phyloP scores from a whole-genome alignment of 345 rosid species.

The Conringia planisiliqua region DNA sequence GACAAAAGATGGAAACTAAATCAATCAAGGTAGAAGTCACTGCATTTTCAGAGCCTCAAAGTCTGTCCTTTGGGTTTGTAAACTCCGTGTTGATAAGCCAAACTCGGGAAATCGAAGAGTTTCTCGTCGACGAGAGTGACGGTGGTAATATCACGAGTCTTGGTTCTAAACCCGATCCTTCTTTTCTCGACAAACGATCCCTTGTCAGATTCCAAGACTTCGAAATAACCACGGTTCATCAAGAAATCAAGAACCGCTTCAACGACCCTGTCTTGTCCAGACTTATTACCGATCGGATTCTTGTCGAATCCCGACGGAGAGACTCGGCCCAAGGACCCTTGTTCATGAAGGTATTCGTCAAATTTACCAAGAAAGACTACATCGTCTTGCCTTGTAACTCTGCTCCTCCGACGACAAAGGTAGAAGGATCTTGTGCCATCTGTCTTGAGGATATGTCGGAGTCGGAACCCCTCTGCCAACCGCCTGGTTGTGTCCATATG shows the following conservation, averaged over 20 bases:
- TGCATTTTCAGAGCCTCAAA: background rate
- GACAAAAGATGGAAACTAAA: slow-evolving; percentile 3
- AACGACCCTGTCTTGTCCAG: slow-evolving; percentile 10
- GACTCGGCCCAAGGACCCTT: background rate
- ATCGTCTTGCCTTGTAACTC: background rate
- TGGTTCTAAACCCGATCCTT: background rate
- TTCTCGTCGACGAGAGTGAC: background rate
- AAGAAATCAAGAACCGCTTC: background rate
- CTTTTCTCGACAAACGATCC: background rate
- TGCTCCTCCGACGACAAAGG: background rate
- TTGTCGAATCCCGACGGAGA: background rate
- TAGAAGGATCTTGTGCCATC: background rate
- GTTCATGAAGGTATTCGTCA: background rate
- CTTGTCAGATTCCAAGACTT: background rate
- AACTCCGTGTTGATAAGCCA: background rate
- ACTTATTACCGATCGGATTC: background rate
- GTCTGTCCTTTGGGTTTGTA: background rate
- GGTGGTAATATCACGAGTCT: background rate
- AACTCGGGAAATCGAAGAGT: background rate
- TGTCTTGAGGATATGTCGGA: background rate
- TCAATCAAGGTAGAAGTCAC: background rate
- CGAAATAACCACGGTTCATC: background rate
- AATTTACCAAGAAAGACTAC: background rate
- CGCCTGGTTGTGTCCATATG: background rate
- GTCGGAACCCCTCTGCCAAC: background rate